A percentile compares a stretch with the other conserved stretches of the same genome.
These are phyloP conservation scores for Entomortierella lignicola DNA, from an alignment of 192 early-diverging fungal genomes.

Conservation along the genomic window DNA sequence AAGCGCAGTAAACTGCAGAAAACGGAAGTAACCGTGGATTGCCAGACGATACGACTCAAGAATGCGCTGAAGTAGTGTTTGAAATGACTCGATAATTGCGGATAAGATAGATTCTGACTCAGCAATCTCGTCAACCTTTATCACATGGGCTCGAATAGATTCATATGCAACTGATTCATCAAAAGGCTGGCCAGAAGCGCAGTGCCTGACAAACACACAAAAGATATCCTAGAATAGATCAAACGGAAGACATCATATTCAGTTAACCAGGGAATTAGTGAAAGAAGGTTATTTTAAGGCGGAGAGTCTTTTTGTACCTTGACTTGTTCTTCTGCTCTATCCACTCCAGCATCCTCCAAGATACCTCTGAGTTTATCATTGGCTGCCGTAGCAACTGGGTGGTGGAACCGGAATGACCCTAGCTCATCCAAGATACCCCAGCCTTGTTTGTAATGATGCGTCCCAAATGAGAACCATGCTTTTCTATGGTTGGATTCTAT, in stretches of 20 bases:
- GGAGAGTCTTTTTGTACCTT: conserved; percentile 17
- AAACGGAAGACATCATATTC: not conserved
- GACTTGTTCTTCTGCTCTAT: conserved; percentile 23
- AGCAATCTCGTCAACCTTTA: conserved; percentile 22
- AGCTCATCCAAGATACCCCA: conserved; percentile 67
- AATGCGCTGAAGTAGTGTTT: conserved; percentile 22
- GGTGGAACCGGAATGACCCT: conserved; percentile 42
- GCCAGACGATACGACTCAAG: conserved; percentile 37
- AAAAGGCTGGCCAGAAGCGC: conserved; percentile 49
- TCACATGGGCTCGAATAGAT: conserved; percentile 24
- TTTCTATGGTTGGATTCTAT: conserved; percentile 54
- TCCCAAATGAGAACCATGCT: conserved; percentile 73
- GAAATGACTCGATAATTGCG: conserved; percentile 30
- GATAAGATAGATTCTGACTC: conserved; percentile 2
- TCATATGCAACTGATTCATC: conserved; percentile 36
- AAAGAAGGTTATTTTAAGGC: not conserved
- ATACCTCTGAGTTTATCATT: conserved; percentile 24
- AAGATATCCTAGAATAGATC: conserved; percentile 28
- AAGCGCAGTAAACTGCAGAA: conserved; percentile 39
- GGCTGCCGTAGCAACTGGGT: conserved; percentile 39
- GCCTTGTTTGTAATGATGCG: conserved; percentile 68
- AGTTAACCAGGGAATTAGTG: not conserved
- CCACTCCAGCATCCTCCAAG: conserved; percentile 16
- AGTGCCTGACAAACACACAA: conserved; percentile 50
- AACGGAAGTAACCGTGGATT: conserved; percentile 43